Evolutionary conservation across 148 eudicot species (phyloP).

Genomic region (Simmondsia chinensis): DNA sequence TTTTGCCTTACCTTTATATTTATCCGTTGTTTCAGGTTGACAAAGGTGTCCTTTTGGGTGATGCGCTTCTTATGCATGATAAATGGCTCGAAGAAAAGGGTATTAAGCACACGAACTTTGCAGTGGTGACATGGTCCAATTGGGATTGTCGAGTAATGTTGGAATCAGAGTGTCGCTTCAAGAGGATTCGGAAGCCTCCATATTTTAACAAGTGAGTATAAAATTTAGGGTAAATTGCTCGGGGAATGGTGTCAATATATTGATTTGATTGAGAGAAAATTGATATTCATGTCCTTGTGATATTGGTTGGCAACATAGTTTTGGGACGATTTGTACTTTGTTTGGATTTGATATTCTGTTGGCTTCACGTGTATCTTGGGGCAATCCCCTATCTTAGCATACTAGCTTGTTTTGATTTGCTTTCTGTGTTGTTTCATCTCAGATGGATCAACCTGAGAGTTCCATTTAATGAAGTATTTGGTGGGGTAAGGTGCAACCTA

Average conservation of each 20-base stretch:
- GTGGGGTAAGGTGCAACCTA: conserved; percentile 53
- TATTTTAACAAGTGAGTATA: conserved; percentile 64
- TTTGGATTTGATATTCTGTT: too few species aligned
- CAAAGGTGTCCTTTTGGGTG: conserved; percentile 72
- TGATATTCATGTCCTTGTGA: neutral
- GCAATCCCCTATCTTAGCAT: too few species aligned
- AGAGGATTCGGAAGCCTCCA: conserved; percentile 71
- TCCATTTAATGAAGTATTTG: conserved; percentile 58
- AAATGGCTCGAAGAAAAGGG: conserved; percentile 93
- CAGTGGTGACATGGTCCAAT: conserved; percentile 90
- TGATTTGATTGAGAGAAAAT: neutral
- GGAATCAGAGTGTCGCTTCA: conserved; percentile 95
- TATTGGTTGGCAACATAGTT: too few species aligned
- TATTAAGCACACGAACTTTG: conserved; percentile 65
- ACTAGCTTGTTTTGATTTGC: neutral
- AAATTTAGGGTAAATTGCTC: neutral
- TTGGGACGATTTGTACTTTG: too few species aligned
- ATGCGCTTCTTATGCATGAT: conserved; percentile 85
- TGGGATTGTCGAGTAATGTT: conserved; percentile 96
- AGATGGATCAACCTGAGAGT: conserved; percentile 90
- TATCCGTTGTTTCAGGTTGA: conserved; percentile 60
- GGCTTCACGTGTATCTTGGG: too few species aligned
- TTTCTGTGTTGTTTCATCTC: conserved; percentile 3
- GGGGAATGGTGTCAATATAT: neutral
- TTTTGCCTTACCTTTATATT: too few species aligned